A percentile compares a stretch with the other conserved stretches of the same genome.
phyloP scores from a whole-genome alignment of 2,329 filamentous ascomycete genomes.

The Fusarium mangiferae region DNA sequence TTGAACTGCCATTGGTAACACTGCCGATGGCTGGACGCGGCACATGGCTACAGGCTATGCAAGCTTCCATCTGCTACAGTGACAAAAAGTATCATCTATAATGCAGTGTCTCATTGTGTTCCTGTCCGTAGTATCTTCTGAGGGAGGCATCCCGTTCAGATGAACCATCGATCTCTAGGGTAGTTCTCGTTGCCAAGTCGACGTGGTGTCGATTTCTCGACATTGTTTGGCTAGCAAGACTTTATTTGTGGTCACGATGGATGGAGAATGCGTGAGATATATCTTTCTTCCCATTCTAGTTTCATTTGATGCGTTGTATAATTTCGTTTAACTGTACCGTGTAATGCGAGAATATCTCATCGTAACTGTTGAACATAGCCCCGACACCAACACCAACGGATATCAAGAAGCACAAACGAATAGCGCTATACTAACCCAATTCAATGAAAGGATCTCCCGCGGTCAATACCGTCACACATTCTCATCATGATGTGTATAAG shows the following conservation, averaged over 20 bases:
- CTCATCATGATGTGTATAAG: not conserved
- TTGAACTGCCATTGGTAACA: slow-evolving; percentile 29
- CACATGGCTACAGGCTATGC: slow-evolving; percentile 30
- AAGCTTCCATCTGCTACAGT: slow-evolving; percentile 12
- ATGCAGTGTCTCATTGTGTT: not conserved
- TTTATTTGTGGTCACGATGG: not conserved
- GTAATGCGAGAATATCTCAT: not conserved
- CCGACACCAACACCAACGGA: not conserved
- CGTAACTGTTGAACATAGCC: not conserved
- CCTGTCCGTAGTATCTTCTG: not conserved
- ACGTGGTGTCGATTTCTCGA: not conserved
- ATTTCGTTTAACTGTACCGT: not conserved
- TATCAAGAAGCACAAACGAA: not conserved
- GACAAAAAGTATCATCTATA: not conserved
- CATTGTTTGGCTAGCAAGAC: not conserved
- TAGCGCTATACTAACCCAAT: not conserved
- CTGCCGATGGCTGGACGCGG: slow-evolving; percentile 17
- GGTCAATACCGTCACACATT: not conserved
- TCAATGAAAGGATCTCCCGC: too few species aligned
- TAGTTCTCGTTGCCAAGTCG: slow-evolving; percentile 5
- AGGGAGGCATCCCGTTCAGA: not conserved
- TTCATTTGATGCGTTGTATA: not conserved
- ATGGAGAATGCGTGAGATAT: not conserved
- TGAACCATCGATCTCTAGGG: slow-evolving; percentile 8
- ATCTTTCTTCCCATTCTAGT: not conserved